Base-by-base conservation (phyloP, 2,329 filamentous ascomycete genomes). In the Byssoonygena ceratinophila region DNA sequence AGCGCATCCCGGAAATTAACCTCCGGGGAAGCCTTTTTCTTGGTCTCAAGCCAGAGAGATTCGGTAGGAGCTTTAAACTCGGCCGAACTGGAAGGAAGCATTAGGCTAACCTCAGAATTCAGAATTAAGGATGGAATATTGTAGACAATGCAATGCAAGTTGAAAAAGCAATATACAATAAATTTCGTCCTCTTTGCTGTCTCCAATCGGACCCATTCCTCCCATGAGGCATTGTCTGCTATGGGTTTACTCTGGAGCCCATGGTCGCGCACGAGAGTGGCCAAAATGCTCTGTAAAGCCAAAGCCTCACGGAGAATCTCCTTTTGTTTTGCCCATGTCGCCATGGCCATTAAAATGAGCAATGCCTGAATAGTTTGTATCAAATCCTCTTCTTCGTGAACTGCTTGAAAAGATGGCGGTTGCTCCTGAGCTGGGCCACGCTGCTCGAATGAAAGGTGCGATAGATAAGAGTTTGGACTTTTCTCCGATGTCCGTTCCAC, bases 91-190 rank as follows among this genome's bases (percentile, higher is more conserved):
- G 74, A 76, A 0, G 78, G 78, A 56, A 82, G 71, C 46, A 71
- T 71, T 56, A 80, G 61, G 47, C 73, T 73, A 50, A 80, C 61
- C 62, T 81, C 76, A 32, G 71, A 70, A 59, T 77, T 79, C 48
- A 79, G 60, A 27, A 82, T 73, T 37, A 79, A 66, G 0, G 79
- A 78, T 23, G 78, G 77, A n/a, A 80, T 76, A 60, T 81, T 77
- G 67, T 80, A 82, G 57, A 79, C 78, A 49, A 82, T 78, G 40
- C 74, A 78, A 57, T 81, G 79, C 1, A 81, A 68, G 59, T 80
- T 80, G 53, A 78, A 77, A 58, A 81, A 74, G 63, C 76, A 74
- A 63, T 79, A 76, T 54, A 78, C 74, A 56, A 78, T 75, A 51
- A 78, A 68, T 59, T 79, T 77, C 20, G 76, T 80, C 53, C 76